A percentile compares a stretch with the other conserved stretches of the same genome.
Evolutionary conservation across 208 protist genomes (phyloP).

Genomic region (Tetramitus jugosus): DNA sequence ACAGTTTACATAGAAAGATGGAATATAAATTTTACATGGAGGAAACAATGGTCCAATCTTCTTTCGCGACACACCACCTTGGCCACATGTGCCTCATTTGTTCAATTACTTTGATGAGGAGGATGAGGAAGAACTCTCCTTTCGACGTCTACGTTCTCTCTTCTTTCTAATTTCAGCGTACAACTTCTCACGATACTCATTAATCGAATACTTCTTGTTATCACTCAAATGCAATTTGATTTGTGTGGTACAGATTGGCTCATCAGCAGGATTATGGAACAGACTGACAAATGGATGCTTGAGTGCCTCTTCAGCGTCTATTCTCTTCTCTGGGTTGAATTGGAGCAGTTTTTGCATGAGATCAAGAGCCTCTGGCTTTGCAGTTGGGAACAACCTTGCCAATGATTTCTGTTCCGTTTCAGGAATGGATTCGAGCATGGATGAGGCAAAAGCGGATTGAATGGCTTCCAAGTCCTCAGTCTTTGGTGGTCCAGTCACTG

Average conservation of each 20-base stretch:
- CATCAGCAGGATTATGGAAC: conserved; percentile 74
- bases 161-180: conserved; percentile 67
- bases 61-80: too few species aligned
- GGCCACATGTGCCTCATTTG: too few species aligned
- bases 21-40: too few species aligned
- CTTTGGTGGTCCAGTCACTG: conserved; percentile 68
- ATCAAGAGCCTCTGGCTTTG: conserved; percentile 78
- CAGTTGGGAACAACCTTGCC: conserved; percentile 73
- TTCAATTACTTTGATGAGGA: too few species aligned
- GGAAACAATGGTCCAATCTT: too few species aligned
- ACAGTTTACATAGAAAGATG: too few species aligned
- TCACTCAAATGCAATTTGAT: conserved; percentile 82
- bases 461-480: conserved; percentile 79
- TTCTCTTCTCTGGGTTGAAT: conserved; percentile 88
- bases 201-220: conserved; percentile 80
- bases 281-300: conserved; percentile 80
- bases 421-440: conserved; percentile 65
- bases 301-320: conserved; percentile 78
- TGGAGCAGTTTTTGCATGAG: conserved; percentile 80
- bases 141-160: too few species aligned
- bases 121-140: too few species aligned
- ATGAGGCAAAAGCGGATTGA: conserved; percentile 81
- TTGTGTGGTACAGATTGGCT: conserved; percentile 57
- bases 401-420: conserved; percentile 45
- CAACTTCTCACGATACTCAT: conserved; percentile 78